Evolutionary conservation across 2,329 filamentous ascomycete genomes (phyloP).

Genomic region (Fusarium tjaetaba): DNA sequence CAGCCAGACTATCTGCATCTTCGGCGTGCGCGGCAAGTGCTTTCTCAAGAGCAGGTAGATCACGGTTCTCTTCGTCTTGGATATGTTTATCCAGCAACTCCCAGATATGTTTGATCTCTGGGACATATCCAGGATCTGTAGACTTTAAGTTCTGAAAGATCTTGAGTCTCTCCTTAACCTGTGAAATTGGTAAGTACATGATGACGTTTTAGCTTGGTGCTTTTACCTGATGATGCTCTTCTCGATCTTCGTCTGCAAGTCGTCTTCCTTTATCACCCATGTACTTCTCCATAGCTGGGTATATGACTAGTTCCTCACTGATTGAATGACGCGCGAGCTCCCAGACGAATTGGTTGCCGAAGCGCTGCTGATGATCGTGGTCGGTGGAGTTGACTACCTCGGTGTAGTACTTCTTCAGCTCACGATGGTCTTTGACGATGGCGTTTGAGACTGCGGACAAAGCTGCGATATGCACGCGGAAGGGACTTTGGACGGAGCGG

Average conservation of each 20-base stretch:
- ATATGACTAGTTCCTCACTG: constrained; percentile 61
- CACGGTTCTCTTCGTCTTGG: no score
- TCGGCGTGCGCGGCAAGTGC: no score
- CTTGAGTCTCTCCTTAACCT: constrained; percentile 62
- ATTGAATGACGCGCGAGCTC: constrained; percentile 60
- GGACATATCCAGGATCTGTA: no score
- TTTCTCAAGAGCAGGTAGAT: no score
- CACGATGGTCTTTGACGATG: constrained; percentile 45
- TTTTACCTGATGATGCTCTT: constrained; percentile 52
- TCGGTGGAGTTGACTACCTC: constrained; percentile 52
- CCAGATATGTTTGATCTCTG: no score
- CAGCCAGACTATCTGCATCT: no score
- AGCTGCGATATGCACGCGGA: not conserved
- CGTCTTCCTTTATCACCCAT: constrained; percentile 53
- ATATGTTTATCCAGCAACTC: no score
- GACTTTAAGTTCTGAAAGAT: constrained; percentile 53
- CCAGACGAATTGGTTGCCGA: constrained; percentile 60
- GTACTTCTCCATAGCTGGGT: constrained; percentile 63
- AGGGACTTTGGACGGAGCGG: fast-evolving
- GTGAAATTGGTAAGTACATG: no score
- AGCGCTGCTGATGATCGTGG: constrained; percentile 52
- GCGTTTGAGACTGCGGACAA: constrained; percentile 34
- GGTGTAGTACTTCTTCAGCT: constrained; percentile 51
- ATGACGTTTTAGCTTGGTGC: no score
- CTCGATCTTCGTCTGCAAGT: constrained; percentile 58